Evolutionary conservation across 2,329 filamentous ascomycete species (phyloP).

Genomic region (Aureobasidium uvarum): DNA sequence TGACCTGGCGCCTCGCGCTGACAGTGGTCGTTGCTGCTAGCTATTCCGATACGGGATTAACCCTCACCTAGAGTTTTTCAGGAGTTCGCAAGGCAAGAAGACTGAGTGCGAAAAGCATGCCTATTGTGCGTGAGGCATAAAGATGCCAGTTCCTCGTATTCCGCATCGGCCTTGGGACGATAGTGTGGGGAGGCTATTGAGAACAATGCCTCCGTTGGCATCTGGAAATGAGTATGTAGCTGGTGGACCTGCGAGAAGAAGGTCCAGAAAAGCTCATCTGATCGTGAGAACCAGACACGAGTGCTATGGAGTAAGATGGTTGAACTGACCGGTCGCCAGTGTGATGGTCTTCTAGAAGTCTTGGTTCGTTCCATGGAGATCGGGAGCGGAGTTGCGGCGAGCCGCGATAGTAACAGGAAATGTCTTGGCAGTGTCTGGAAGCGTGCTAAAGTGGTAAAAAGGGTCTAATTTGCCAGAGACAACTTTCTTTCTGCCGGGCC

Average conservation of each 20-base stretch:
- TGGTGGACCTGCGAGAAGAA: not conserved
- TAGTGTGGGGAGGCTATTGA: not conserved
- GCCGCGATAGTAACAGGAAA: not conserved
- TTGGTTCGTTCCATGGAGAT: slow-evolving; percentile 9
- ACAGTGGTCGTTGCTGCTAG: no score
- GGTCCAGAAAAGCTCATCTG: no score
- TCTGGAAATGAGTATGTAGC: not conserved
- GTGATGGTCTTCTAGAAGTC: slow-evolving; percentile 1
- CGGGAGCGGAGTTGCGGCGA: not conserved
- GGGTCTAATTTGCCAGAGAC: slow-evolving; percentile 12
- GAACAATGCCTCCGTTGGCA: not conserved
- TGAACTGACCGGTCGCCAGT: not conserved
- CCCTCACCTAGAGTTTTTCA: no score
- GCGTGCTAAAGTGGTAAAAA: slow-evolving; percentile 18
- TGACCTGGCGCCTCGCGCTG: no score
- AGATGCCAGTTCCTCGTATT: no score
- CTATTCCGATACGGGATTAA: no score
- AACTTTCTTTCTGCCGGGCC: slow-evolving; percentile 18
- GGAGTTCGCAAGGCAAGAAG: no score
- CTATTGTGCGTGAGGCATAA: not conserved
- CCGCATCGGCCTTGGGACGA: not conserved
- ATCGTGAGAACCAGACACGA: not conserved
- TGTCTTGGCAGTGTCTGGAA: slow-evolving; percentile 12
- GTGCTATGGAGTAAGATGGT: not conserved
- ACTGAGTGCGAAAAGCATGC: not conserved